Conservation (phyloP, 2,329 filamentous ascomycete species). For the Geoglossum cookeanum region DNA sequence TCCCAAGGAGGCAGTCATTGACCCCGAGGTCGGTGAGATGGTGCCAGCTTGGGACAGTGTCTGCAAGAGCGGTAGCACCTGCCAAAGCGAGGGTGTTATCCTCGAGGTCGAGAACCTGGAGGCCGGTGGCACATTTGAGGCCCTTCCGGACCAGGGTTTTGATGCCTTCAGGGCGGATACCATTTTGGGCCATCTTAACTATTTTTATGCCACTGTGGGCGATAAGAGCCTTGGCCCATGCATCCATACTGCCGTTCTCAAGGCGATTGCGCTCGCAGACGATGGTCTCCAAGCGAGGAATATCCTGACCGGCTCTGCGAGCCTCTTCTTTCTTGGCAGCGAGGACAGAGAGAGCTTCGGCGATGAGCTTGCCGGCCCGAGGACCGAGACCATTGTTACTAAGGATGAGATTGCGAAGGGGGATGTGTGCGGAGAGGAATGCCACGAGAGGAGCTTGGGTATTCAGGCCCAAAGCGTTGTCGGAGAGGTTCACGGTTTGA, state of each 20-base stretch:
- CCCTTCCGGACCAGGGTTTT: slow-evolving; percentile 62
- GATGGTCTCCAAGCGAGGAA: slow-evolving; percentile 82
- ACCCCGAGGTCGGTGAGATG: slow-evolving; percentile 67
- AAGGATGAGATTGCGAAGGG: slow-evolving; percentile 81
- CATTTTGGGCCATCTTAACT: slow-evolving; percentile 97
- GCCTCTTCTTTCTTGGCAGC: slow-evolving; percentile 69
- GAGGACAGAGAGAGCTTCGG: slow-evolving; percentile 66
- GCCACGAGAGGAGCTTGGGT: slow-evolving; percentile 82
- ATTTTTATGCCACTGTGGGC: slow-evolving; percentile 66
- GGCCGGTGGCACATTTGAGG: slow-evolving; percentile 45
- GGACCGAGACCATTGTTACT: slow-evolving; percentile 98
- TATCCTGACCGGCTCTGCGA: slow-evolving; percentile 47
- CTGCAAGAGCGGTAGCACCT: slow-evolving; percentile 61
- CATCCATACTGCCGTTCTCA: slow-evolving; percentile 89
- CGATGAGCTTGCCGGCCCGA: slow-evolving; percentile 72
- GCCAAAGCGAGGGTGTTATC: slow-evolving; percentile 88
- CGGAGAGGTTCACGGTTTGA: slow-evolving; percentile 84
- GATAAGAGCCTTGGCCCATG: slow-evolving; percentile 76
- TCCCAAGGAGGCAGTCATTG: slow-evolving; percentile 68
- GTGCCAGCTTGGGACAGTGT: slow-evolving; percentile 55
- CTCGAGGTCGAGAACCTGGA: slow-evolving; percentile 74
- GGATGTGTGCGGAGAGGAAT: slow-evolving; percentile 74
- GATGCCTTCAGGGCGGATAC: slow-evolving; percentile 87
- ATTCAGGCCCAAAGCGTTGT: slow-evolving; percentile 95
- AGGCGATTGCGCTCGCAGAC: slow-evolving; percentile 91